These are phyloP conservation scores for Mortierella sp. DNA, from an alignment of 371 early-diverging fungal genomes.

Conservation along the genomic window DNA sequence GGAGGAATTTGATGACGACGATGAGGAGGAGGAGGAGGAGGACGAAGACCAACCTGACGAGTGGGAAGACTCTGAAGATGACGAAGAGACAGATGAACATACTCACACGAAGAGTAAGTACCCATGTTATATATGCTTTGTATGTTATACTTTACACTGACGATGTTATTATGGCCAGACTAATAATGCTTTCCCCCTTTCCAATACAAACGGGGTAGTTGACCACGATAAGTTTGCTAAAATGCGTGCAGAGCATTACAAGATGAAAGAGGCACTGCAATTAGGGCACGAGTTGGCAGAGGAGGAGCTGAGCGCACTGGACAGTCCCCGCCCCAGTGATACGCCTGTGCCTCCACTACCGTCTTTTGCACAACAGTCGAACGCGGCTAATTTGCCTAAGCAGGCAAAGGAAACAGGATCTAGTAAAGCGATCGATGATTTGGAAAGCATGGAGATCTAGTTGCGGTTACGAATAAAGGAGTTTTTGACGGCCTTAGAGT, in stretches of 20 bases:
- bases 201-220: constrained; percentile 6
- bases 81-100: constrained; percentile 17
- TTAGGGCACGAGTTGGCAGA: constrained; percentile 59
- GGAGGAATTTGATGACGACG: constrained; percentile 18
- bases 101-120: constrained; percentile 32
- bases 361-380: constrained; percentile 24
- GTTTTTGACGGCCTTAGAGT: too few species aligned
- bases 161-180: background rate
- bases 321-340: constrained; percentile 18
- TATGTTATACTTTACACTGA: background rate
- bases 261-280: constrained; percentile 78
- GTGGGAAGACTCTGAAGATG: constrained; percentile 30
- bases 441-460: constrained; percentile 12
- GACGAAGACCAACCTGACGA: constrained; percentile 43
- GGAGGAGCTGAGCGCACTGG: constrained; percentile 39
- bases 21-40: constrained; percentile 56
- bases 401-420: background rate
- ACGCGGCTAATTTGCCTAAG: constrained; percentile 6
- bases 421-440: background rate
- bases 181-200: too few species aligned
- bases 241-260: constrained; percentile 84
- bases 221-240: constrained; percentile 75
- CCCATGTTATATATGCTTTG: background rate
- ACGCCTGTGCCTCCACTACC: constrained; percentile 36
- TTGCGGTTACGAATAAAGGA: background rate